Conservation (phyloP, 192 early-diverging fungal species). For the Backusella liffmaniae region DNA sequence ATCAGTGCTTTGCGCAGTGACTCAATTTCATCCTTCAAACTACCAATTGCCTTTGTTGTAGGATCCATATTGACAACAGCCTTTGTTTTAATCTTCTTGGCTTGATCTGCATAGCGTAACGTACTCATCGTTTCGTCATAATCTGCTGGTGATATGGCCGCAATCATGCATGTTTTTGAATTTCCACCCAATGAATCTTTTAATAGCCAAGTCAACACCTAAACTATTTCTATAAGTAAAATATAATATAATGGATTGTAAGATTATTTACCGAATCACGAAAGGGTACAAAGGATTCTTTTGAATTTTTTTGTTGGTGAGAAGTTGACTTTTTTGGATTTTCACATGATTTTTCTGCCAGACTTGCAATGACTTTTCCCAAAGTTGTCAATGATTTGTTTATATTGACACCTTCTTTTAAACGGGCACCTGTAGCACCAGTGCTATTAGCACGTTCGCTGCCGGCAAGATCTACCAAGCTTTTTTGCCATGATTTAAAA, state of each 20-base stretch:
- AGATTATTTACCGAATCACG: conserved; percentile 75
- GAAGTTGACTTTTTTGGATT: conserved; percentile 37
- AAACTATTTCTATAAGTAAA: not conserved
- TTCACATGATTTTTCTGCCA: conserved; percentile 57
- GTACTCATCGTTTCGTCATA: conserved; percentile 82
- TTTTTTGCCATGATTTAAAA: conserved; percentile 7
- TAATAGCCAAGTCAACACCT: conserved; percentile 78
- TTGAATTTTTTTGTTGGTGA: conserved; percentile 24
- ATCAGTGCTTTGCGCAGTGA: conserved; percentile 60
- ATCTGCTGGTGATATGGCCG: conserved; percentile 73
- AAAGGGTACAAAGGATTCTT: conserved; percentile 75
- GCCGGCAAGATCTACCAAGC: conserved; percentile 91
- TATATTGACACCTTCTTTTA: conserved; percentile 95
- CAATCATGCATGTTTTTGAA: conserved; percentile 81
- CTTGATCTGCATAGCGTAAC: conserved; percentile 87
- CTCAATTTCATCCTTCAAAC: conserved; percentile 79
- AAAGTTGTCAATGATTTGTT: conserved; percentile 90
- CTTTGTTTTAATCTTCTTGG: conserved; percentile 88
- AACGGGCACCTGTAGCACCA: conserved; percentile 75
- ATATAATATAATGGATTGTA: not conserved
- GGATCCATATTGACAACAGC: conserved; percentile 91
- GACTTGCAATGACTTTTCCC: conserved; percentile 90
- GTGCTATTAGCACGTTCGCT: conserved; percentile 88
- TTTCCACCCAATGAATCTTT: conserved; percentile 86
- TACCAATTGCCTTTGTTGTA: conserved; percentile 70